Evolutionary conservation across 345 rosid species (phyloP).

Genomic region (Eutrema heterophyllum): DNA sequence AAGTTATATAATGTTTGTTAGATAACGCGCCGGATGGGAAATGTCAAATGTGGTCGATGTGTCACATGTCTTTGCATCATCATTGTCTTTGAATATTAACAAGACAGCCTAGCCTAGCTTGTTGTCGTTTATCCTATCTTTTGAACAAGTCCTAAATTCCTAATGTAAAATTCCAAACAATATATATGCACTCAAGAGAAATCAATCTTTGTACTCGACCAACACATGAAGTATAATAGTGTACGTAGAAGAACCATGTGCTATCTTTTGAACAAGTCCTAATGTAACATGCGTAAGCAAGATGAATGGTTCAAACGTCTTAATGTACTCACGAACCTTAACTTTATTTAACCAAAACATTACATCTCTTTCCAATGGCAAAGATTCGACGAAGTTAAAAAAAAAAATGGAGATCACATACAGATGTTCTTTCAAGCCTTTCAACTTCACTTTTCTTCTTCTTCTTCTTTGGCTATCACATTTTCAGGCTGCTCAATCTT

Average conservation of each 20-base stretch:
- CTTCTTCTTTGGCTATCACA: constrained; percentile 4
- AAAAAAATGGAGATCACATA: not conserved
- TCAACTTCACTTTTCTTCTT: not conserved
- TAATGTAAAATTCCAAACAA: not conserved
- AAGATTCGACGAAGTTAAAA: not conserved
- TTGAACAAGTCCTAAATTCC: no score
- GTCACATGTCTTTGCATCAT: not conserved
- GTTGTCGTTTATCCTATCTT: not conserved
- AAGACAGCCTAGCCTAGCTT: not conserved
- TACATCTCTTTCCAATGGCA: not conserved
- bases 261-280: constrained; percentile 22
- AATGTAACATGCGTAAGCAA: constrained; percentile 11
- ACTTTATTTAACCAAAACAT: constrained; percentile 2
- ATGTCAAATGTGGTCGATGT: constrained; percentile 1
- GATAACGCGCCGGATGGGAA: not conserved
- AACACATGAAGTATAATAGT: not conserved
- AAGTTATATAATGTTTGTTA: not conserved
- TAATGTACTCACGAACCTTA: not conserved
- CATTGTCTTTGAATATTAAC: not conserved
- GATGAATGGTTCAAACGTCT: constrained; percentile 16
- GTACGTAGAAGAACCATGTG: constrained; percentile 26
- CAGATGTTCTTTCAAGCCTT: constrained; percentile 1
- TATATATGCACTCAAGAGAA: not conserved
- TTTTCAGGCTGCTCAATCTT: constrained; percentile 2
- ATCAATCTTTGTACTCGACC: not conserved